Percentiles rank a stretch among this genome's conserved stretches.
These are phyloP conservation scores for Daucus carota DNA, from an alignment of 129 eudicot species.

Conservation along the genomic window DNA sequence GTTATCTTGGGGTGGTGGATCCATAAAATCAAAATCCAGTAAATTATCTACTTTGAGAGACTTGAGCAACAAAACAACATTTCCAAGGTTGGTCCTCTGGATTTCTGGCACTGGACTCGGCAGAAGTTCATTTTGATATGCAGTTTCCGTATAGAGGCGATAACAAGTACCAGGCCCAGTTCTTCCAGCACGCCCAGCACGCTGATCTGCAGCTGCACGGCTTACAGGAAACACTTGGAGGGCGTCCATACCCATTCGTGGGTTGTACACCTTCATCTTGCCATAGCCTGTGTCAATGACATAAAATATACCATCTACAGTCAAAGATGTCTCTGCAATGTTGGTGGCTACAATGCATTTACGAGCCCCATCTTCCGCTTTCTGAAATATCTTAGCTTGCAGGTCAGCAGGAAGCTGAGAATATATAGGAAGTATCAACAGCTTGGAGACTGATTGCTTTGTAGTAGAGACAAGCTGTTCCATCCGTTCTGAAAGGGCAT, in stretches of 20 bases:
- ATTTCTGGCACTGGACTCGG: constrained; percentile 62
- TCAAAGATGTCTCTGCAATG: constrained; percentile 62
- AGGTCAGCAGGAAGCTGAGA: constrained; percentile 66
- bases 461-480: constrained; percentile 54
- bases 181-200: constrained; percentile 66
- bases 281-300: constrained; percentile 68
- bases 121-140: constrained; percentile 61
- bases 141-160: constrained; percentile 59
- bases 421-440: constrained; percentile 58
- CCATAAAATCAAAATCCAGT: constrained; percentile 67
- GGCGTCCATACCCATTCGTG: constrained; percentile 72
- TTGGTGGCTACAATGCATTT: constrained; percentile 70
- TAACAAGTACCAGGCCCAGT: constrained; percentile 68
- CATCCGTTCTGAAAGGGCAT: constrained; percentile 55
- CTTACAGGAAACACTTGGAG: constrained; percentile 63
- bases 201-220: constrained; percentile 69
- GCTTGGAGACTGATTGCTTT: constrained; percentile 44
- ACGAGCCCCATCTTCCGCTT: constrained; percentile 61
- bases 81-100: constrained; percentile 62
- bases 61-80: constrained; percentile 54
- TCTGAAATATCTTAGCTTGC: constrained; percentile 58
- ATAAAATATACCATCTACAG: constrained; percentile 49
- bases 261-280: constrained; percentile 71
- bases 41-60: constrained; percentile 55
- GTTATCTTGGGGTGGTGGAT: constrained; percentile 74